Evolutionary conservation across 352 stramenopile genomes (phyloP).

Genomic region (Thraustotheca clavata): DNA sequence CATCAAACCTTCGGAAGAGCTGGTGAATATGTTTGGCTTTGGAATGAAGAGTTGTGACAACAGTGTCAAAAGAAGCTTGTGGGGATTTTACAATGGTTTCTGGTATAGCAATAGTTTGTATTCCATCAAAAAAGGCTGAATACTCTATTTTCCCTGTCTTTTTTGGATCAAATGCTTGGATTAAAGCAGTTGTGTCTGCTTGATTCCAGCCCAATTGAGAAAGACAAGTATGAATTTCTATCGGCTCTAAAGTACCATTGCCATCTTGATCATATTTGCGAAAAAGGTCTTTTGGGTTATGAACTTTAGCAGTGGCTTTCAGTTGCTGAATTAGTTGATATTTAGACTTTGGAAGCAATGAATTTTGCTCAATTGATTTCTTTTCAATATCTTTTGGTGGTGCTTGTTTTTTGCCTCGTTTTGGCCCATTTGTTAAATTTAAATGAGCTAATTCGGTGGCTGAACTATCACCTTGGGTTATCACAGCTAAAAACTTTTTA

Average conservation of each 20-base stretch:
- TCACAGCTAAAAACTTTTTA: not conserved
- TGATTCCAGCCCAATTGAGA: not conserved
- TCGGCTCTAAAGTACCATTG: not conserved
- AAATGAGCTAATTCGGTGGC: not conserved
- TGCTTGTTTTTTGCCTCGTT: not conserved
- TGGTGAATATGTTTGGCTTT: slow-evolving; percentile 6
- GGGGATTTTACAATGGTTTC: not conserved
- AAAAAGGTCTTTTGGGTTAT: slow-evolving; percentile 5
- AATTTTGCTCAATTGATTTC: not conserved
- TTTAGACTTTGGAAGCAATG: not conserved
- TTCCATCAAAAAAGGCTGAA: not conserved
- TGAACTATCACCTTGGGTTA: not conserved
- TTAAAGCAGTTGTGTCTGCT: not conserved
- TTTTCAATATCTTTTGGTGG: not conserved
- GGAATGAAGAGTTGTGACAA: not conserved
- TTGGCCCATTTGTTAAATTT: not conserved
- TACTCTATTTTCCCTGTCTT: not conserved
- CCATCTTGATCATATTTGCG: not conserved
- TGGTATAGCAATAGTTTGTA: not conserved
- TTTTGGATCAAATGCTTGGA: not conserved
- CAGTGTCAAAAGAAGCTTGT: not conserved
- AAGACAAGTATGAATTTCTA: not conserved
- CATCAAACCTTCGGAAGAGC: slow-evolving; percentile 6
- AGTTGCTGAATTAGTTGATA: slow-evolving; percentile 4
- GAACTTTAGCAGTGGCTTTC: not conserved